Conservation (phyloP, 2,329 filamentous ascomycete genomes). For the Alternaria burnsii region DNA sequence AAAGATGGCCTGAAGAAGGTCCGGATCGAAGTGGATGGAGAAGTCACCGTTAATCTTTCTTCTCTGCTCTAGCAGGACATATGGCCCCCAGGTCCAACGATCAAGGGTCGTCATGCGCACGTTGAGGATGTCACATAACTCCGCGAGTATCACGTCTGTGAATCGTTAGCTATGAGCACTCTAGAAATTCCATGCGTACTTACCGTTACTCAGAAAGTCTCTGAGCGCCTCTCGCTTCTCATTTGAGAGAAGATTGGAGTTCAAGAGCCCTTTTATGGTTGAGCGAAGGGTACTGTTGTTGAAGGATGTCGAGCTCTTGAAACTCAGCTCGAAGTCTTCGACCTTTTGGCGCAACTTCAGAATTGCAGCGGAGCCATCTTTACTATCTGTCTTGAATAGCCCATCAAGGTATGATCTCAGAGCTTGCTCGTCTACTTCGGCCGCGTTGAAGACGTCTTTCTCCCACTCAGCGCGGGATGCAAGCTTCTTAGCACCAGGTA, state of each 20-base stretch:
- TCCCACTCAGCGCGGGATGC: constrained; percentile 43
- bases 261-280: constrained; percentile 55
- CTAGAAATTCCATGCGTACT: neutral
- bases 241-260: constrained; percentile 56
- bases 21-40: constrained; percentile 42
- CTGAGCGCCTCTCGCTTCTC: constrained; percentile 46
- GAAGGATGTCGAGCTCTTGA: constrained; percentile 43
- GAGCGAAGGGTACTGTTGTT: constrained; percentile 46
- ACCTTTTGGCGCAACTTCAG: constrained; percentile 28
- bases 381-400: constrained; percentile 34
- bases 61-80: constrained; percentile 40
- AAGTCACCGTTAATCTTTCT: constrained; percentile 41
- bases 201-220: constrained; percentile 43
- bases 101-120: constrained; percentile 40
- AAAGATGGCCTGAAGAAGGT: constrained; percentile 45
- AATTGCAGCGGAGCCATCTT: constrained; percentile 26
- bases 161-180: neutral
- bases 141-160: constrained; percentile 37
- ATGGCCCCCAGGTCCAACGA: constrained; percentile 43
- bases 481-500: constrained; percentile 41
- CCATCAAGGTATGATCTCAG: constrained; percentile 35
- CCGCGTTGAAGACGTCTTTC: constrained; percentile 43
- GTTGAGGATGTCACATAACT: constrained; percentile 45
- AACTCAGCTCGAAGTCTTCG: constrained; percentile 29
- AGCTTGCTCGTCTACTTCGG: constrained; percentile 29